phyloP scores from a whole-genome alignment of 2,329 filamentous ascomycete genomes.

The Stachybotrys chartarum region DNA sequence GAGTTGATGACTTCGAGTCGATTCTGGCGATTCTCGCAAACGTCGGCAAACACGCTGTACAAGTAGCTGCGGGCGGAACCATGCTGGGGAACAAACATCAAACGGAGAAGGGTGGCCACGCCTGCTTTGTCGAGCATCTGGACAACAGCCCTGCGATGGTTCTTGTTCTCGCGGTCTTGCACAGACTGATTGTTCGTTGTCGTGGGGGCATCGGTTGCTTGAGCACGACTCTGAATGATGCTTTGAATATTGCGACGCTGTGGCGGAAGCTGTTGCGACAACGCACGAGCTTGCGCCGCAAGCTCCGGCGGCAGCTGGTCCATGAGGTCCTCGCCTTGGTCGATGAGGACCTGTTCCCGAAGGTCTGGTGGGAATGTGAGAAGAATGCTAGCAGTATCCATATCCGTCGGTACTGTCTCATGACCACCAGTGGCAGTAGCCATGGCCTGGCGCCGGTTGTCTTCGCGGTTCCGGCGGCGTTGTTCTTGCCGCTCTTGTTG shows the following conservation, averaged over 20 bases:
- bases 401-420: conserved; percentile 53
- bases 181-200: not conserved
- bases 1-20: conserved; percentile 90
- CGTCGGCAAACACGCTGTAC: conserved; percentile 80
- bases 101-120: conserved; percentile 88
- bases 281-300: conserved; percentile 74
- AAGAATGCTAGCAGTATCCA: conserved; percentile 89
- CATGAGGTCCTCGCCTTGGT: conserved; percentile 84
- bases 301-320: conserved; percentile 79
- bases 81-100: conserved; percentile 96
- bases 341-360: conserved; percentile 79
- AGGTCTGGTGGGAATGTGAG: conserved; percentile 81
- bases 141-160: conserved; percentile 72
- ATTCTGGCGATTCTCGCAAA: conserved; percentile 96
- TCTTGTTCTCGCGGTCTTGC: conserved; percentile 44
- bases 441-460: conserved; percentile 61
- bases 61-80: conserved; percentile 78
- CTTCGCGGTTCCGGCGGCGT: conserved; percentile 79
- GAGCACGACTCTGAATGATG: conserved; percentile 17
- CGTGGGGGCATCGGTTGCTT: conserved; percentile 8
- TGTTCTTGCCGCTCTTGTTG: conserved; percentile 86
- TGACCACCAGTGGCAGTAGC: conserved; percentile 41
- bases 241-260: conserved; percentile 22
- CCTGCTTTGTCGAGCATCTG: conserved; percentile 97
- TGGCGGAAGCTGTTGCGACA: conserved; percentile 38